Conservation (phyloP, 2,329 filamentous ascomycete species). For the Fusarium bactridioides region DNA sequence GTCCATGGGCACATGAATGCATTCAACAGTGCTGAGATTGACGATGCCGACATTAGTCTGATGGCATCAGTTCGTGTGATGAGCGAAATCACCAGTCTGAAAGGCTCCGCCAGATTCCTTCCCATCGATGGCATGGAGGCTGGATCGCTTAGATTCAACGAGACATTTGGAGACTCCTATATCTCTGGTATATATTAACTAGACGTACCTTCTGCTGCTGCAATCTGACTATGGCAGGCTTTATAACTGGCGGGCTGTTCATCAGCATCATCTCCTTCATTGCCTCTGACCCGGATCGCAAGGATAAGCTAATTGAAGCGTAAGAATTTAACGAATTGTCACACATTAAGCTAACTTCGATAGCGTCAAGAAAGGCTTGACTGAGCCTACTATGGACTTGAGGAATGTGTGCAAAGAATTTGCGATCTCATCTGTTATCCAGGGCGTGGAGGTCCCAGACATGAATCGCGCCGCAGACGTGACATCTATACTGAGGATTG, state of each 20-base stretch:
- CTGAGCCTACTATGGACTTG: background rate
- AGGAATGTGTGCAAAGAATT: background rate
- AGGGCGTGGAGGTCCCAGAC: background rate
- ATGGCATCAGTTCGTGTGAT: constrained; percentile 9
- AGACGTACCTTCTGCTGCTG: fast-evolving
- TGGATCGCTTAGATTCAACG: background rate
- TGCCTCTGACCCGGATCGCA: background rate
- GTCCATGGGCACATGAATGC: background rate
- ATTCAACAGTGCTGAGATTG: constrained; percentile 9
- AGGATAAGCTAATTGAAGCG: background rate
- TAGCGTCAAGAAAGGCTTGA: background rate
- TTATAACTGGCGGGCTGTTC: constrained; percentile 9
- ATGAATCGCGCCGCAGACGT: background rate
- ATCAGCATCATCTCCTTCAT: constrained; percentile 1
- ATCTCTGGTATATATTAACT: background rate
- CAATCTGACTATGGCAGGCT: background rate
- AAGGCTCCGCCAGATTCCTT: background rate
- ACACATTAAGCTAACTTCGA: background rate
- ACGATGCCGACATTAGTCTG: constrained; percentile 6
- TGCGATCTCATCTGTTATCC: background rate
- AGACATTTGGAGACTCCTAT: background rate
- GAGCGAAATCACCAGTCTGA: background rate
- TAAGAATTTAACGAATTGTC: background rate
- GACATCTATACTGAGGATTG: background rate
- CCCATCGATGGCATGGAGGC: background rate